phyloP scores from a whole-genome alignment of 768 basidiomycete genomes.

The Mycena rosella region DNA sequence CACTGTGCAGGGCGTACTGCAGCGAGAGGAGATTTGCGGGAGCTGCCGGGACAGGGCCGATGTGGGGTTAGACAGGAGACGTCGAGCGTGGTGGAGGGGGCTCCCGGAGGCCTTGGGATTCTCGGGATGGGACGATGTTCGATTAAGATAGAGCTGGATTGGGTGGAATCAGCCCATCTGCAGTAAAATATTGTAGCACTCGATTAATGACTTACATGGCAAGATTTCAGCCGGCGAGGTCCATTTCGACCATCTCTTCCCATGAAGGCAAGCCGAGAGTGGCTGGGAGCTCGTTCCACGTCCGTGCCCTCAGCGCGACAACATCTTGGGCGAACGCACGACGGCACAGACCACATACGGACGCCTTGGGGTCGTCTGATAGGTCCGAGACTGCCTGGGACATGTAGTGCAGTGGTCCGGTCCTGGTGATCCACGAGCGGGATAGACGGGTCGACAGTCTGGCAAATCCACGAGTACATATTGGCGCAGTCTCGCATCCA shows the following conservation, averaged over 20 bases:
- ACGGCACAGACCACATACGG: slow-evolving; percentile 61
- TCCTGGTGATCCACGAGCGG: slow-evolving; percentile 62
- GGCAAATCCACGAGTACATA: slow-evolving; percentile 58
- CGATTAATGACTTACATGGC: not conserved
- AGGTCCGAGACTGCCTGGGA: slow-evolving; percentile 58
- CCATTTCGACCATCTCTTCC: slow-evolving; percentile 53
- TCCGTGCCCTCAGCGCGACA: slow-evolving; percentile 49
- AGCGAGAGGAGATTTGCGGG: slow-evolving; percentile 30
- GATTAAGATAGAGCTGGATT: slow-evolving; percentile 13
- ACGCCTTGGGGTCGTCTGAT: slow-evolving; percentile 46
- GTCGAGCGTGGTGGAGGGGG: slow-evolving; percentile 35
- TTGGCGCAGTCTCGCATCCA: slow-evolving; percentile 45
- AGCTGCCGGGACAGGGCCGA: slow-evolving; percentile 29
- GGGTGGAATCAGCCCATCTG: not conserved
- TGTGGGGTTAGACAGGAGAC: slow-evolving; percentile 26
- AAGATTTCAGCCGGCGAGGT: slow-evolving; percentile 38
- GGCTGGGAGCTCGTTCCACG: slow-evolving; percentile 63
- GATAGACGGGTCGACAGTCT: slow-evolving; percentile 57
- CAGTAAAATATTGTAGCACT: not conserved
- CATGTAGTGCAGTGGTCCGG: slow-evolving; percentile 68
- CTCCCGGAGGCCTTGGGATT: slow-evolving; percentile 30
- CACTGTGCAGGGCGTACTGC: slow-evolving; percentile 24
- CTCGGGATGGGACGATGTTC: slow-evolving; percentile 32
- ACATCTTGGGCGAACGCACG: slow-evolving; percentile 57
- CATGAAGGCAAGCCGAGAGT: slow-evolving; percentile 62